phyloP scores from a whole-genome alignment of 2,329 filamentous ascomycete species.

The Emmonsiellopsis sp. region DNA sequence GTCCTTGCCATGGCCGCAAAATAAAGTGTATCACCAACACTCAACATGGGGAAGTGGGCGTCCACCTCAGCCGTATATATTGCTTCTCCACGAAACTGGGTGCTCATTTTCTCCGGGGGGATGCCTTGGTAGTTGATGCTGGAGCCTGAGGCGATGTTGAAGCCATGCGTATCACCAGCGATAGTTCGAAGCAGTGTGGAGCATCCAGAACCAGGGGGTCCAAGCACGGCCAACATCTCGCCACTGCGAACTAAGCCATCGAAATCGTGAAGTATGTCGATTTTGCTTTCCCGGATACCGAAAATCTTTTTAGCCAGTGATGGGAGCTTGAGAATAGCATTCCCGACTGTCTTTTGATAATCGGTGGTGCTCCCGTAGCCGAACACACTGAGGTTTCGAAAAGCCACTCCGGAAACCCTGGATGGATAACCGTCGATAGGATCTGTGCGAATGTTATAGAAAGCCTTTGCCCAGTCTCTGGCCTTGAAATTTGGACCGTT shows the following conservation, averaged over 20 bases:
- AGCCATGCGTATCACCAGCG: conserved; percentile 71
- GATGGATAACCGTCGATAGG: neutral
- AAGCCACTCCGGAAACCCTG: conserved; percentile 22
- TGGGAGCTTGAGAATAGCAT: conserved; percentile 28
- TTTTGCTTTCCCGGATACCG: conserved; percentile 26
- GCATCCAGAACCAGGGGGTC: conserved; percentile 47
- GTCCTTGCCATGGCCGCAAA: conserved; percentile 81
- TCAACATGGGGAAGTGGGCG: conserved; percentile 72
- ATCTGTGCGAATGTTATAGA: neutral
- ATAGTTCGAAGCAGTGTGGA: conserved; percentile 81
- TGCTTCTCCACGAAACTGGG: conserved; percentile 67
- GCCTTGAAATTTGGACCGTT: conserved; percentile 1
- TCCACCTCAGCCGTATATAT: conserved; percentile 84
- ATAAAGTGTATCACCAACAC: conserved; percentile 74
- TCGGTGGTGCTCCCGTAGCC: conserved; percentile 30
- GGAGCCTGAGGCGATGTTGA: conserved; percentile 58
- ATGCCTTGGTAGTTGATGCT: conserved; percentile 67
- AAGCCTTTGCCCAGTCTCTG: conserved; percentile 1
- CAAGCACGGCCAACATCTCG: conserved; percentile 49
- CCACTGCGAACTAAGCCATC: conserved; percentile 51
- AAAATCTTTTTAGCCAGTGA: conserved; percentile 10
- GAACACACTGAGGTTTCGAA: conserved; percentile 27
- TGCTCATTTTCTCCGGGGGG: conserved; percentile 16
- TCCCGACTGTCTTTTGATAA: conserved; percentile 34
- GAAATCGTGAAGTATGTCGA: conserved; percentile 54